Base-by-base conservation (phyloP, 208 protist species). In the Angomonas ambiguus region DNA sequence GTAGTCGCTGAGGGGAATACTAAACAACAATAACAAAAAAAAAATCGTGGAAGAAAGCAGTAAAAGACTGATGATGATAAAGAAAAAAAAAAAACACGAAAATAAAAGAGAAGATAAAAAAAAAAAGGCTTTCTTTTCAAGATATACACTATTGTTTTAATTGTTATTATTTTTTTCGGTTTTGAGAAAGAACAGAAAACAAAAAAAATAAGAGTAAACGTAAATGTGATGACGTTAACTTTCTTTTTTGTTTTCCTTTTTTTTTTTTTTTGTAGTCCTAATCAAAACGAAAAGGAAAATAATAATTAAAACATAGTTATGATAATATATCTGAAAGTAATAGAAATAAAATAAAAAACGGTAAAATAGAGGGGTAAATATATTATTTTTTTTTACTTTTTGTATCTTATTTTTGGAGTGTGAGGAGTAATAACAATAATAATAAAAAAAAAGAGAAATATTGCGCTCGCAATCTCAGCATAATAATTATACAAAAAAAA, bases 101-200 rank as follows among this genome's bases (percentile, higher is more conserved):
- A 48, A 56, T 8, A 56, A 16, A 56, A 56, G 25, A 27, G 49
- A 28, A 24, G 16, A 56, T 8, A 56, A 5, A 8, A 28, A 28
- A 56, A 11, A 28, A 56, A 56, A 22, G 25, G 25, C 22, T 28
- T 56, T 56, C 6, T 56, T 56, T 56, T n/a, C 11, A 56, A 56
- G 25, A 56, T 28, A 8, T 28, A 45, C 38, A 22, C 16, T 11
- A 5, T 28, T 8, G 25, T 16, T 28, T 8, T n/a, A n/a, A n/a
- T n/a, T n/a, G n/a, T n/a, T n/a, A n/a, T n/a, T n/a, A n/a, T n/a
- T n/a, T n/a, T n/a, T n/a, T n/a, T n/a, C n/a, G n/a, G n/a, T n/a
- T n/a, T n/a, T n/a, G n/a, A 56, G 11, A 27, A 56, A 56, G 10
- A 24, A 27, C 16, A 8, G 25, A 56, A 56, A 5, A 56, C 11